Conservation (phyloP, 768 basidiomycete genomes). For the Rhizopogon roseolus region DNA sequence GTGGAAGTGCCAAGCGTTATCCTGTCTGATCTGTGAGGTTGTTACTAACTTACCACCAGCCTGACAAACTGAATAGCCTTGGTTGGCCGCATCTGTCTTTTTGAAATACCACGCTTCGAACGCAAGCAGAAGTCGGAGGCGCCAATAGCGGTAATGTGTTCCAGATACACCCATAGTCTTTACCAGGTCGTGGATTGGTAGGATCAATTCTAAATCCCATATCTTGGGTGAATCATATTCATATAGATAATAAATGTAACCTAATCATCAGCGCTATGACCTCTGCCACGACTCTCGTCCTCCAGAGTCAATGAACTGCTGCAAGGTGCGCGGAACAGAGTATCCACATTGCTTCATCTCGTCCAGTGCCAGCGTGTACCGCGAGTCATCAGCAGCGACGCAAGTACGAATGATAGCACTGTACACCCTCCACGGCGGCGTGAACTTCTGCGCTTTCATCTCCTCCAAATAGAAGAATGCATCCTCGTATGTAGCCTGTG, state of each 20-base stretch:
- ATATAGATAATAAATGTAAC: neutral
- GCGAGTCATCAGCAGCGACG: conserved; percentile 46
- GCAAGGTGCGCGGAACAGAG: conserved; percentile 24
- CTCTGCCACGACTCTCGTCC: conserved; percentile 6
- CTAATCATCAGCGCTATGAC: neutral
- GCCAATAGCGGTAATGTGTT: too few relatives aligned
- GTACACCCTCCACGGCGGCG: conserved; percentile 56
- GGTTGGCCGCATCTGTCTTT: too few relatives aligned
- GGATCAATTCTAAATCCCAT: neutral
- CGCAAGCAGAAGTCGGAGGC: too few relatives aligned
- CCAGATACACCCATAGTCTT: too few relatives aligned
- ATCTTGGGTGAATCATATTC: neutral
- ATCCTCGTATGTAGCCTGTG: conserved; percentile 73
- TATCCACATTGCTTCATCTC: conserved; percentile 70
- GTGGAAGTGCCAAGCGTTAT: too few relatives aligned
- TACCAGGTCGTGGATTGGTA: too few relatives aligned
- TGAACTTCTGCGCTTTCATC: conserved; percentile 63
- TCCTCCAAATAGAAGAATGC: conserved; percentile 88
- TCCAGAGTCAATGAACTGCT: conserved; percentile 27
- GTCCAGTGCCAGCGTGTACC: conserved; percentile 59
- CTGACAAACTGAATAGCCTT: too few relatives aligned
- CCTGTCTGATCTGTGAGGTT: too few relatives aligned
- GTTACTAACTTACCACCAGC: too few relatives aligned
- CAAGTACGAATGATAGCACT: conserved; percentile 57
- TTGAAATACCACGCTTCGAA: too few relatives aligned